A percentile compares a stretch with the other conserved stretches of the same genome.
Conservation (phyloP, 1,284 basidiomycete species). For the Tilletia setariae region DNA sequence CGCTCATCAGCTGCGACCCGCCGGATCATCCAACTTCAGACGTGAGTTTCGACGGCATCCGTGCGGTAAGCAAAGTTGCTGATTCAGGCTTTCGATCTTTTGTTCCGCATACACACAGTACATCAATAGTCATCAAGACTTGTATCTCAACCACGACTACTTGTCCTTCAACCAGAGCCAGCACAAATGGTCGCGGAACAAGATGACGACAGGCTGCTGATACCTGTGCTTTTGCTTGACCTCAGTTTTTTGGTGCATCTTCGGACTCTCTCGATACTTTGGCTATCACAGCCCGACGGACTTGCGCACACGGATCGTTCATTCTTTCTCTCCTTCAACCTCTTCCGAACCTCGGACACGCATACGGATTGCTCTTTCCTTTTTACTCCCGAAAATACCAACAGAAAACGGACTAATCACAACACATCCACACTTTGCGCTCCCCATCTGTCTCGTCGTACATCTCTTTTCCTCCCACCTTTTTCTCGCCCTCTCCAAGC, state of each 20-base stretch:
- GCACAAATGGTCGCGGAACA: slow-evolving; percentile 42
- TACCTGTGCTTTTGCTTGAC: not conserved
- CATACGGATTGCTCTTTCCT: too few relatives aligned
- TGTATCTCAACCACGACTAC: slow-evolving; percentile 49
- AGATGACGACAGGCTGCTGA: slow-evolving; percentile 32
- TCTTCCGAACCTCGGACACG: too few relatives aligned
- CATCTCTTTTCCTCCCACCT: slow-evolving; percentile 16
- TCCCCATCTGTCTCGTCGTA: slow-evolving; percentile 16
- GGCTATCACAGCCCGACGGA: too few relatives aligned
- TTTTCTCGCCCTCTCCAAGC: not conserved
- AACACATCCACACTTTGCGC: not conserved
- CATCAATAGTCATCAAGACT: slow-evolving; percentile 40
- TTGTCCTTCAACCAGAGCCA: slow-evolving; percentile 34
- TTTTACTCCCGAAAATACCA: too few relatives aligned
- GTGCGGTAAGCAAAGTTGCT: too few relatives aligned
- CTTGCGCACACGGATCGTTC: too few relatives aligned
- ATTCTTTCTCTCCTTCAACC: too few relatives aligned
- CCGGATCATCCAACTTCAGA: slow-evolving; percentile 41
- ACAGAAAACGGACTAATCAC: too few relatives aligned
- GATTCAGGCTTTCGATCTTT: not conserved
- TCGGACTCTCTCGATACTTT: not conserved
- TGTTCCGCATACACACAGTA: slow-evolving; percentile 22
- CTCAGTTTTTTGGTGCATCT: not conserved
- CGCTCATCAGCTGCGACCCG: slow-evolving; percentile 39
- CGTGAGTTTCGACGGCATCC: not conserved